phyloP scores from a whole-genome alignment of 2,329 filamentous ascomycete genomes.

The Botryotinia globosa region DNA sequence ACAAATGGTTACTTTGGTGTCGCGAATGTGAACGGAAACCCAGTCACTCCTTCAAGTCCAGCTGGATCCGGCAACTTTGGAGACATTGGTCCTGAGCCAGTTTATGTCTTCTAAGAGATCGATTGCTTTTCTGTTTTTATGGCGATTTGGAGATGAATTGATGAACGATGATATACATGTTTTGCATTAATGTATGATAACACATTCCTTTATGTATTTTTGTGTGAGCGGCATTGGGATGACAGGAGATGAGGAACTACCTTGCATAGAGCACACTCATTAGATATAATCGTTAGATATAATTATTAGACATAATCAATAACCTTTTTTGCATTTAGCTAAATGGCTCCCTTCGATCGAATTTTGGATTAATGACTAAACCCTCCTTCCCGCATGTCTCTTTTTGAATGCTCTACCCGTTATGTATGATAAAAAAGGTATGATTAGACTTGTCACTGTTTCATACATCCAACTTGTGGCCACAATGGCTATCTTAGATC shows the following conservation, averaged over 20 bases:
- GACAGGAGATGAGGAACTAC: background rate
- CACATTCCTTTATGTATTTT: background rate
- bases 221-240: background rate
- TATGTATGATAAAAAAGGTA: background rate
- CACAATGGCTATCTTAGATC: background rate
- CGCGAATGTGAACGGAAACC: background rate
- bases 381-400: background rate
- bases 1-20: slow-evolving; percentile 4
- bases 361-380: background rate
- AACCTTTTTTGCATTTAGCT: background rate
- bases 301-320: background rate
- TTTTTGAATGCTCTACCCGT: background rate
- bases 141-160: background rate
- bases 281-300: background rate
- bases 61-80: background rate
- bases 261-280: background rate
- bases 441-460: background rate
- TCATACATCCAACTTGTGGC: accelerated
- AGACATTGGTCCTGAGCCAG: slow-evolving; percentile 1
- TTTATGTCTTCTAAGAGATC: background rate
- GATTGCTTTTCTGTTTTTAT: background rate
- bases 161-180: background rate
- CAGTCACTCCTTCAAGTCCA: background rate
- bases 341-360: background rate
- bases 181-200: background rate